Percentiles rank a stretch among this genome's conserved stretches.
These are phyloP conservation scores for Mortierella sp. DNA, from an alignment of 371 early-diverging fungal species.

Conservation along the genomic window DNA sequence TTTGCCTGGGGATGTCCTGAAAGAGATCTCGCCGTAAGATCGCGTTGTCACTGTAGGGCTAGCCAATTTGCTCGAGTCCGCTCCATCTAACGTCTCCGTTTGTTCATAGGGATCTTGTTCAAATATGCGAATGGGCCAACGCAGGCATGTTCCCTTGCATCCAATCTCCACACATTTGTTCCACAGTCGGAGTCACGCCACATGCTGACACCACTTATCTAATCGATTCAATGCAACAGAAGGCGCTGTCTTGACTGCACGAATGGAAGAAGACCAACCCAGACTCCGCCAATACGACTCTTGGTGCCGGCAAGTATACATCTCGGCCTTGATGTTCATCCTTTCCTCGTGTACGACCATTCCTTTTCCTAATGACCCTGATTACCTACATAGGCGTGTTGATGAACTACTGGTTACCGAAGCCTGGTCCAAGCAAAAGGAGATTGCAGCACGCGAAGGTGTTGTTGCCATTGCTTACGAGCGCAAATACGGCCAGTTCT, in stretches of 20 bases:
- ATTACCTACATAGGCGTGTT: slow-evolving; percentile 56
- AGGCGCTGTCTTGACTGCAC: slow-evolving; percentile 25
- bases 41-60: neutral
- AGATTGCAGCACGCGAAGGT: slow-evolving; percentile 71
- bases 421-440: slow-evolving; percentile 70
- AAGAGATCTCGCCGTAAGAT: slow-evolving; percentile 57
- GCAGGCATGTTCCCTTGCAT: slow-evolving; percentile 17
- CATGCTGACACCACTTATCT: neutral
- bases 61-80: neutral
- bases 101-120: slow-evolving; percentile 32
- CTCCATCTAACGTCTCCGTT: neutral
- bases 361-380: neutral
- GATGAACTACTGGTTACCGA: slow-evolving; percentile 66
- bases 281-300: slow-evolving; percentile 73
- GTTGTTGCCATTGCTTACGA: slow-evolving; percentile 73
- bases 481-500: slow-evolving; percentile 60
- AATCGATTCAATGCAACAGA: slow-evolving; percentile 6
- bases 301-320: slow-evolving; percentile 62
- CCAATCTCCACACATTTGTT: slow-evolving; percentile 18
- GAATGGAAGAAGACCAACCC: slow-evolving; percentile 63
- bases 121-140: slow-evolving; percentile 47
- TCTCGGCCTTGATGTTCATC: slow-evolving; percentile 1
- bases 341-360: neutral
- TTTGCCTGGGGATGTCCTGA: slow-evolving; percentile 57
- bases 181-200: neutral